These are phyloP conservation scores for Dillenia suffruticosa DNA, from an alignment of 164 flowering plant species.

Conservation along the genomic window DNA sequence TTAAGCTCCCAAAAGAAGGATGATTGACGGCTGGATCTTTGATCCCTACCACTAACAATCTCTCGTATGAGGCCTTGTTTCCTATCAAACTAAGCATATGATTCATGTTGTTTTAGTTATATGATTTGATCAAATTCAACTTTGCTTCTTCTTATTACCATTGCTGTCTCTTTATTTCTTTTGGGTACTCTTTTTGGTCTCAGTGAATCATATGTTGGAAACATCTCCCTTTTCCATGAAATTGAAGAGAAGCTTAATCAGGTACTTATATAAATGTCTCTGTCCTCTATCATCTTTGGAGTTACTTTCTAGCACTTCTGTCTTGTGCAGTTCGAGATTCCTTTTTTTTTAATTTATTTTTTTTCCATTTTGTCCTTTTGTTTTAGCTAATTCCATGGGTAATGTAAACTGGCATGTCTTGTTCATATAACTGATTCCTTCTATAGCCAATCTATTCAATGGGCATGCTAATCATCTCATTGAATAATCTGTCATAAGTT, in stretches of 20 bases:
- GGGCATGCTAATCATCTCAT: too few relatives aligned
- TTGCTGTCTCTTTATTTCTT: too few relatives aligned
- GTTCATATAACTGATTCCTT: background rate
- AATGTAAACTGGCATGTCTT: background rate
- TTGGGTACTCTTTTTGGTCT: conserved; percentile 14
- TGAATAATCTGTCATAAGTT: too few relatives aligned
- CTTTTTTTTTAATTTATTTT: background rate
- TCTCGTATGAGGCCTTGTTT: background rate
- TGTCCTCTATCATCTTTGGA: background rate
- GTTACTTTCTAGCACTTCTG: too few relatives aligned
- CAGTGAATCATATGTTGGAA: conserved; percentile 90
- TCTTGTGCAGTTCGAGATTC: too few relatives aligned
- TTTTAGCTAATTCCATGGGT: background rate
- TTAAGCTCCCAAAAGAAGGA: background rate
- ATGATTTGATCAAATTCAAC: background rate
- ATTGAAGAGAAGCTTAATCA: conserved; percentile 75
- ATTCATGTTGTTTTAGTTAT: background rate
- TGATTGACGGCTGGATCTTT: too few relatives aligned
- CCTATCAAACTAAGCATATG: background rate
- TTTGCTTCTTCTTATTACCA: background rate
- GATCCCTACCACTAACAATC: background rate
- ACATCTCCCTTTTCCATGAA: conserved; percentile 59
- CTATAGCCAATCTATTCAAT: too few relatives aligned
- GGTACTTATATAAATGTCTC: conserved; percentile 37
- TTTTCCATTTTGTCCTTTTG: conserved; percentile 1